A percentile compares a stretch with the other conserved stretches of the same genome.
Evolutionary conservation across 108 stramenopile species (phyloP).

Genomic region (Discostella stelligeroides): DNA sequence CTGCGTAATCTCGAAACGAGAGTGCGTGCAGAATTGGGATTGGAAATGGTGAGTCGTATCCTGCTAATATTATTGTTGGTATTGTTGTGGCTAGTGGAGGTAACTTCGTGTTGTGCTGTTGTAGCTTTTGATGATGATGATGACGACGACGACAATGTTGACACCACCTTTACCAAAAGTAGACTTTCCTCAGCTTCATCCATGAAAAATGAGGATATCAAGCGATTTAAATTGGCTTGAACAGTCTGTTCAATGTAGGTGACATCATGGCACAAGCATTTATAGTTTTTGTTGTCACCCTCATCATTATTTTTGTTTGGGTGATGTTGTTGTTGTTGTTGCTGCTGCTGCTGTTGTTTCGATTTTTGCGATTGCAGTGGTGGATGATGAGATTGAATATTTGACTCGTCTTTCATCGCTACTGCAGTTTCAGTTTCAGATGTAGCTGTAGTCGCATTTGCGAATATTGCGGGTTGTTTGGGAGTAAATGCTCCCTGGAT

Average conservation of each 20-base stretch:
- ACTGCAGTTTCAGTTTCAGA: background rate
- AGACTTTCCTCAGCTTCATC: background rate
- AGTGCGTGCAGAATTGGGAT: background rate
- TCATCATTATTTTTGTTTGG: too few species aligned
- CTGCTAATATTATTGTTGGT: background rate
- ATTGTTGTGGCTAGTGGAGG: background rate
- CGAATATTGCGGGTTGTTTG: conserved; percentile 25
- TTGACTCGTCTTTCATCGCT: background rate
- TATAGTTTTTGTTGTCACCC: background rate
- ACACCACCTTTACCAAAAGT: background rate
- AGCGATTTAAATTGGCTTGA: background rate
- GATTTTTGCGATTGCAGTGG: too few species aligned
- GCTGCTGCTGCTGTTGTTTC: too few species aligned
- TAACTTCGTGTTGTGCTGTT: background rate
- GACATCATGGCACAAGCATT: background rate
- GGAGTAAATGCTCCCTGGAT: conserved; percentile 70
- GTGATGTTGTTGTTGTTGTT: too few species aligned
- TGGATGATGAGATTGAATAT: too few species aligned
- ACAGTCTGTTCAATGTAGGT: conserved; percentile 8
- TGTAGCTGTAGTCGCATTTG: background rate
- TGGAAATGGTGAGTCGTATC: background rate
- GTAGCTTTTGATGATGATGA: too few species aligned
- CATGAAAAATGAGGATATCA: background rate
- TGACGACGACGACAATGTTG: too few species aligned
- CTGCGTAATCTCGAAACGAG: background rate